Percentiles rank a stretch among this genome's conserved stretches.
Evolutionary conservation across 1,139 yeast species (phyloP).

Genomic region (Suhomyces kunorum): DNA sequence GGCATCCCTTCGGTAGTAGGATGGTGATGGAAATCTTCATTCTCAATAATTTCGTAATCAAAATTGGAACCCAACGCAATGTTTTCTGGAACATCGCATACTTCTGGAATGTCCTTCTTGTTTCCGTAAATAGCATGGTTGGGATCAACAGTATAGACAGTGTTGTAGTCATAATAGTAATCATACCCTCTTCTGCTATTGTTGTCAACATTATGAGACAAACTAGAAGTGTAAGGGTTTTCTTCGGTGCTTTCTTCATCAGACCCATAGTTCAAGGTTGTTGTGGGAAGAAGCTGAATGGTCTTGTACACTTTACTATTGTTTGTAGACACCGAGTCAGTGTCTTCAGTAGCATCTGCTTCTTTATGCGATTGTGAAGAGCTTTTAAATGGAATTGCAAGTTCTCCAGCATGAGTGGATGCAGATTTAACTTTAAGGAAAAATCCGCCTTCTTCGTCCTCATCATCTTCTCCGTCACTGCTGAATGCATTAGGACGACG

Average conservation of each 20-base stretch:
- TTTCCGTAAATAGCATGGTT: constrained; percentile 45
- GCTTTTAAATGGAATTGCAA: constrained; percentile 18
- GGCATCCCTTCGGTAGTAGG: constrained; percentile 20
- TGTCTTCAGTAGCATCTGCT: constrained; percentile 23
- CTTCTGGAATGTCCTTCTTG: constrained; percentile 35
- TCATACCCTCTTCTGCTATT: constrained; percentile 69
- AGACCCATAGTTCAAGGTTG: constrained; percentile 75
- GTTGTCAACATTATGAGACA: constrained; percentile 74
- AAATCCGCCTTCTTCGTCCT: constrained; percentile 62
- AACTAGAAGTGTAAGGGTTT: constrained; percentile 57
- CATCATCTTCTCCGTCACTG: constrained; percentile 20
- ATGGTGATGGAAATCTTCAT: constrained; percentile 16
- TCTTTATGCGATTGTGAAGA: constrained; percentile 12
- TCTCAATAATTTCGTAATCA: constrained; percentile 39
- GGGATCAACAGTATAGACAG: constrained; percentile 69
- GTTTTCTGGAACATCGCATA: constrained; percentile 49
- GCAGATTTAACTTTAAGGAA: constrained; percentile 59
- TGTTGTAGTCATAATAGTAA: constrained; percentile 83
- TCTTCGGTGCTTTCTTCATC: constrained; percentile 65
- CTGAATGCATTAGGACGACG: constrained; percentile 1
- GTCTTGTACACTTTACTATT: constrained; percentile 43
- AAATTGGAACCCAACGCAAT: constrained; percentile 44
- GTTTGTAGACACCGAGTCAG: constrained; percentile 28
- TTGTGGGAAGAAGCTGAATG: constrained; percentile 77
- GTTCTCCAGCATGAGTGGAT: constrained; percentile 23